Evolutionary conservation across 768 basidiomycete species (phyloP), one percentile per base, ranked within the genome.

Genomic region (Termitomyces sp.): DNA sequence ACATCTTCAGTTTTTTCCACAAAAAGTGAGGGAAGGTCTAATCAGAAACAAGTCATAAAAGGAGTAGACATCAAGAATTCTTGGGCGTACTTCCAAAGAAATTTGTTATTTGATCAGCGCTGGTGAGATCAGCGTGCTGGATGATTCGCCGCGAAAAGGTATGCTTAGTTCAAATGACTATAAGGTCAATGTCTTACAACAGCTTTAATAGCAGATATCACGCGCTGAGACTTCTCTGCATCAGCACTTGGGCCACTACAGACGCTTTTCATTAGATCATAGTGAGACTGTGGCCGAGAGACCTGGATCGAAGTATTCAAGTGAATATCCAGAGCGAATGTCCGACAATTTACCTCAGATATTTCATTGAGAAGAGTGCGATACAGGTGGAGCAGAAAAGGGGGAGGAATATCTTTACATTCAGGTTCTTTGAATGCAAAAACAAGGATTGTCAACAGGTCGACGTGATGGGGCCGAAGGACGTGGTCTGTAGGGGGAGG

Each of bases 381-480:
- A 59, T 86, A 82, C 14, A 90, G 67, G 64, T 87, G 83, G 20
- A 91, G 73, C 14, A 82, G 68, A 66, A 89, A 91, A 7, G 71
- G 63, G 23, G 81, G 68, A 1, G 88, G 83, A 10, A 90, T 77
- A 28, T 77, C 77, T 57, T 77, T 79, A 46, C 79, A 72, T 28
- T 78, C 77, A 58, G 77, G 77, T 62, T 88, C 85, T 67, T 83
- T 86, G 70, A 86, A 89, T 4, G 82, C 73, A 13, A 87, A 73
- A 59, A 85, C 74, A 38, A 92, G 75, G 28, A 91, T 74, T 36
- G 81, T 80, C 35, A 93, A 75, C 16, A 93, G 74, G 51, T 81
- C 80, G 53, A 93, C 75, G 68, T 94, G 92, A 65, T 93, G 91
- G 1, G 91, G 89, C 56, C 85, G 79, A 32, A 93, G 77, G 57